phyloP scores from a whole-genome alignment of 129 eudicot species.

The Flaveria bidentis region DNA sequence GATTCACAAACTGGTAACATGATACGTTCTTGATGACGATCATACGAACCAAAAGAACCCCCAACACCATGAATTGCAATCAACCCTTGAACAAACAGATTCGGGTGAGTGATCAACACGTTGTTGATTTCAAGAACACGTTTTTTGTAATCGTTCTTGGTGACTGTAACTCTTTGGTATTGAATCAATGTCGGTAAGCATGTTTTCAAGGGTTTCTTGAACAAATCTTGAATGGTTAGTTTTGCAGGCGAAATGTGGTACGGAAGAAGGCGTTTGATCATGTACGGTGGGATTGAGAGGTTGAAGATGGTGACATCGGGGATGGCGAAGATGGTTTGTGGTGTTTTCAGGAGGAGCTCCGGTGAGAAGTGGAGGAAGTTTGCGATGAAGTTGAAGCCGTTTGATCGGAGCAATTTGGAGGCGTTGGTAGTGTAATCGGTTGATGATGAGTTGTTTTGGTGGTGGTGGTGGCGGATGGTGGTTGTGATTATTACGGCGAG shows the following conservation, averaged over 20 bases:
- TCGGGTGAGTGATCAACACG: constrained; percentile 63
- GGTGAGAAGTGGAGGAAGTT: constrained; percentile 73
- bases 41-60: constrained; percentile 38
- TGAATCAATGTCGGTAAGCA: constrained; percentile 51
- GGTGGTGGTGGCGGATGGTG: constrained; percentile 38
- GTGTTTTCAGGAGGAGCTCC: constrained; percentile 49
- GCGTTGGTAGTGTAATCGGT: constrained; percentile 46
- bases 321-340: constrained; percentile 64
- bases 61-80: constrained; percentile 57
- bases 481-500: constrained; percentile 40
- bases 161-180: constrained; percentile 38
- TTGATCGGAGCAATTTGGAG: constrained; percentile 52
- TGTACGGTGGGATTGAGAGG: constrained; percentile 47
- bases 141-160: constrained; percentile 29
- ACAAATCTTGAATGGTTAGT: constrained; percentile 39
- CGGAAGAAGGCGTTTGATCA: constrained; percentile 44
- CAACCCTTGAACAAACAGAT: constrained; percentile 56
- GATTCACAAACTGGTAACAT: constrained; percentile 37
- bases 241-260: constrained; percentile 56
- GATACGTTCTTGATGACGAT: constrained; percentile 30
- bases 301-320: constrained; percentile 51
- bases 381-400: constrained; percentile 55
- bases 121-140: constrained; percentile 53
- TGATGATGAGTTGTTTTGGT: constrained; percentile 21
- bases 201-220: constrained; percentile 43